Evolutionary conservation across 2,329 filamentous ascomycete genomes (phyloP).

Genomic region (Claviceps paspali): DNA sequence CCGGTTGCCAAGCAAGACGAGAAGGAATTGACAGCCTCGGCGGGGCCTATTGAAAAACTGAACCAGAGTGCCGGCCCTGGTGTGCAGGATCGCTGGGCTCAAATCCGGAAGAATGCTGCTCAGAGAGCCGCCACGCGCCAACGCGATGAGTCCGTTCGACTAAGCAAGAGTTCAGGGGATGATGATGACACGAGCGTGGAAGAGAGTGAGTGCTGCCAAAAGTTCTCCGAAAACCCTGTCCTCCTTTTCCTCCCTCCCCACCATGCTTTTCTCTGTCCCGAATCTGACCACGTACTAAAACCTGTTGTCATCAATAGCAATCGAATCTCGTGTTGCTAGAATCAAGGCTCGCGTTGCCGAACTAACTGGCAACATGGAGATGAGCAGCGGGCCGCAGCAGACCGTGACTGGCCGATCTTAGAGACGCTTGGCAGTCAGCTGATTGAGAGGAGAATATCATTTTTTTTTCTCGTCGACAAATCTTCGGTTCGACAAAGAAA

Average conservation of each 20-base stretch:
- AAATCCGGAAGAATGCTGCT: constrained; percentile 88
- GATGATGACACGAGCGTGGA: constrained; percentile 90
- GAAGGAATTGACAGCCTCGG: constrained; percentile 8
- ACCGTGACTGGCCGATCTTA: constrained; percentile 11
- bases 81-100: constrained; percentile 73
- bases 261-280: background rate
- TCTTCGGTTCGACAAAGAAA: background rate
- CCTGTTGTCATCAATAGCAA: constrained; percentile 41
- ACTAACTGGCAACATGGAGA: constrained; percentile 73
- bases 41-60: constrained; percentile 18
- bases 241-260: background rate
- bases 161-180: constrained; percentile 42
- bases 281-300: constrained; percentile 10
- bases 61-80: constrained; percentile 19
- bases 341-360: constrained; percentile 97
- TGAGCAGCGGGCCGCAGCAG: constrained; percentile 21
- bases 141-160: constrained; percentile 48
- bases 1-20: constrained; percentile 2
- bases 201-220: constrained; percentile 60
- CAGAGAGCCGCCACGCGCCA: constrained; percentile 54
- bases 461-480: background rate
- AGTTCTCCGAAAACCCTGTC: background rate
- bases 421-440: constrained; percentile 5
- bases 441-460: background rate
- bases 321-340: constrained; percentile 87